phyloP scores from a whole-genome alignment of 2,329 filamentous ascomycete species.

The Diaporthe longicolla region DNA sequence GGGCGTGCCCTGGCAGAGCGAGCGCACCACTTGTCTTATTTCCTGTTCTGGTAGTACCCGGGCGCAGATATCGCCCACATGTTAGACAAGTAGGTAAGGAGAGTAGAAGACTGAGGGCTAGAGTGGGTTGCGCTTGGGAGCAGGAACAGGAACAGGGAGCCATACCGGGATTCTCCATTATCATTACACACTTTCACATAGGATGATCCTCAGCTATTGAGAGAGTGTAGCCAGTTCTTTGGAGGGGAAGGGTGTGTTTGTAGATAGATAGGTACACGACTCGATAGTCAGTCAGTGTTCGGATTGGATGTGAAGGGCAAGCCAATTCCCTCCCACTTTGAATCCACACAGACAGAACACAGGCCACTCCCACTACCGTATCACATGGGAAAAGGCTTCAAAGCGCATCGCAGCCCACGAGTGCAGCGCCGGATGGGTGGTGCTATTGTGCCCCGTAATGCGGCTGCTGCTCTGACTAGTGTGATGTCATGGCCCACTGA shows the following conservation, averaged over 20 bases:
- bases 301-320: background rate
- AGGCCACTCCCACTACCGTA: background rate
- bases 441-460: background rate
- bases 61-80: slow-evolving; percentile 20
- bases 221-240: too few species aligned
- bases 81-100: slow-evolving; percentile 21
- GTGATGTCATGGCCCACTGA: slow-evolving; percentile 36
- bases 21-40: slow-evolving; percentile 75
- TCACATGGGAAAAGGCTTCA: slow-evolving; percentile 23
- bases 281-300: background rate
- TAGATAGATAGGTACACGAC: background rate
- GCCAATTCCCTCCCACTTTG: background rate
- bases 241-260: background rate
- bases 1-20: slow-evolving; percentile 77
- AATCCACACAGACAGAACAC: background rate
- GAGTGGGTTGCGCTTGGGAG: background rate
- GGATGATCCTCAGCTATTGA: background rate
- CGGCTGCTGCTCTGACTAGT: slow-evolving; percentile 14
- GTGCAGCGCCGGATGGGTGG: background rate
- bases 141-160: background rate
- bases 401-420: slow-evolving; percentile 10
- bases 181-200: slow-evolving; percentile 6
- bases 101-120: background rate
- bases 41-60: slow-evolving; percentile 61
- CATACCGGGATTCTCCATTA: slow-evolving; percentile 62